phyloP scores from a whole-genome alignment of 495 filamentous ascomycete species.

The Bryoglossum gracile region DNA sequence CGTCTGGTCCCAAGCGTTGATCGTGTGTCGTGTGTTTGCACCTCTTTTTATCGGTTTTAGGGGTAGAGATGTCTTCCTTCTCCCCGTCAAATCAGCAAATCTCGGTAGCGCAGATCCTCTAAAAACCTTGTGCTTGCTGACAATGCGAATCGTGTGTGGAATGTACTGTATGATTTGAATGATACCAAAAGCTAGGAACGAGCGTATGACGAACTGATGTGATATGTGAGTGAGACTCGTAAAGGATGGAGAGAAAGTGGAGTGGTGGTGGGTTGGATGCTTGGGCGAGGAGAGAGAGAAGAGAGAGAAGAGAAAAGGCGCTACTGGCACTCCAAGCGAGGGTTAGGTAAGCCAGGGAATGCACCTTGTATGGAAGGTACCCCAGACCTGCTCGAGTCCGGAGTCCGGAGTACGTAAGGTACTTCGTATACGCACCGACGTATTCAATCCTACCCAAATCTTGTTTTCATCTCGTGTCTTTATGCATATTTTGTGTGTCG shows the following conservation, averaged over 20 bases:
- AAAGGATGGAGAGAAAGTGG: neutral
- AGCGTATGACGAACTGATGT: neutral
- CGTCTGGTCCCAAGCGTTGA: neutral
- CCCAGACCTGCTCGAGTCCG: no score
- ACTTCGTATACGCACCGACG: neutral
- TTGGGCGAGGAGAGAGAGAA: neutral
- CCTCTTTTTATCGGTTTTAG: neutral
- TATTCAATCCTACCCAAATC: neutral
- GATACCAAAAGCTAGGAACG: neutral
- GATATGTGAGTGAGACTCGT: neutral
- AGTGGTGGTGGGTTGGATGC: neutral
- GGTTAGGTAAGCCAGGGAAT: no score
- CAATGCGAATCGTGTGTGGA: neutral
- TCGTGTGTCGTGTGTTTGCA: neutral
- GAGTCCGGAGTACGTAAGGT: no score
- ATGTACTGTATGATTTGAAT: neutral
- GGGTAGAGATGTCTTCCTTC: neutral
- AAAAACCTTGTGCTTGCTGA: neutral
- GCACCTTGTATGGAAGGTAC: no score
- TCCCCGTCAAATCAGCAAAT: neutral
- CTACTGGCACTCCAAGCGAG: no score
- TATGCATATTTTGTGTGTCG: neutral
- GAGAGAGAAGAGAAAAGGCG: neutral
- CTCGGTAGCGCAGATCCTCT: neutral
- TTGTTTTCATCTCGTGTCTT: neutral